phyloP scores from a whole-genome alignment of 306 rosid genomes.

The Vicia faba region DNA sequence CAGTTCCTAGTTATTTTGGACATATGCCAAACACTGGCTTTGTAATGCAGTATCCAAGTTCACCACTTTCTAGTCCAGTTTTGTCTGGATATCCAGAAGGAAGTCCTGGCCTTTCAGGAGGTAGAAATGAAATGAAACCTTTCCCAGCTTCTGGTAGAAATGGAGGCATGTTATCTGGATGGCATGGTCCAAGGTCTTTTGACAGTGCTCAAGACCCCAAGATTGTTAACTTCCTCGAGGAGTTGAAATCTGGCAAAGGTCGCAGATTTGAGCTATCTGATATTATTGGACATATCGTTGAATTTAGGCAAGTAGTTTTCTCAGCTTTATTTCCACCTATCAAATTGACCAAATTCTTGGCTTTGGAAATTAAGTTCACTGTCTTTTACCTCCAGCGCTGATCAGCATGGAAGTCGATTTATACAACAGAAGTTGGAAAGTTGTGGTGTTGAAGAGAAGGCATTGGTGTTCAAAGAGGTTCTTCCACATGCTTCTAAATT shows the following conservation, averaged over 20 bases:
- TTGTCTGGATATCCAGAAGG: slow-evolving; percentile 47
- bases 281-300: slow-evolving; percentile 54
- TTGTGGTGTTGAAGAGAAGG: slow-evolving; percentile 49
- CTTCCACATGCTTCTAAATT: slow-evolving; percentile 53
- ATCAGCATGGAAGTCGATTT: slow-evolving; percentile 65
- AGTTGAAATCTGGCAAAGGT: slow-evolving; percentile 57
- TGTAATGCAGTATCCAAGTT: slow-evolving; percentile 47
- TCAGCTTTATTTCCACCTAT: slow-evolving; percentile 10
- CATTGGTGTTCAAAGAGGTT: slow-evolving; percentile 55
- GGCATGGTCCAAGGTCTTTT: slow-evolving; percentile 56
- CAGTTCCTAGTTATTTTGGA: slow-evolving; percentile 54
- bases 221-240: slow-evolving; percentile 57
- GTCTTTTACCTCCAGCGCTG: slow-evolving; percentile 48
- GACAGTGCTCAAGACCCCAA: slow-evolving; percentile 49
- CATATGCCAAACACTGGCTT: slow-evolving; percentile 48
- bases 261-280: slow-evolving; percentile 64
- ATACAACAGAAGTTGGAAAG: slow-evolving; percentile 61
- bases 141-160: slow-evolving; percentile 45
- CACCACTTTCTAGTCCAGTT: slow-evolving; percentile 51
- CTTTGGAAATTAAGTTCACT: slow-evolving; percentile 37
- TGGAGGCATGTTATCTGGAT: slow-evolving; percentile 49
- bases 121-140: slow-evolving; percentile 51
- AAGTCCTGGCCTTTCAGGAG: slow-evolving; percentile 45
- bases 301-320: slow-evolving; percentile 52
- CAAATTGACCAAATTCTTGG: slow-evolving; percentile 21